Evolutionary conservation across 2,329 filamentous ascomycete species (phyloP).

Genomic region (Nannizziopsis barbatae): DNA sequence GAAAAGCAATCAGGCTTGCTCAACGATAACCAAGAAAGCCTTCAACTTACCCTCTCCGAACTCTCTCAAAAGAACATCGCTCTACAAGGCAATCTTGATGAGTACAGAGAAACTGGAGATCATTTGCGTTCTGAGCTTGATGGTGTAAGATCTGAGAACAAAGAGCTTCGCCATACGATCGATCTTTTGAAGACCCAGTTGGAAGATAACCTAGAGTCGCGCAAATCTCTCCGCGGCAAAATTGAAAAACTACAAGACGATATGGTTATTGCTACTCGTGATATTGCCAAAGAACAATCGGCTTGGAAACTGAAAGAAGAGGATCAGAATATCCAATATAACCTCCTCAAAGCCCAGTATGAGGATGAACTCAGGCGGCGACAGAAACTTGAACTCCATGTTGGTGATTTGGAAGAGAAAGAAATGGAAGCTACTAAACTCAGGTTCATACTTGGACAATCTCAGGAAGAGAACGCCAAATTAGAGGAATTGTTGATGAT

Average conservation of each 20-base stretch:
- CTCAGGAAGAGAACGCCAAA: conserved; percentile 49
- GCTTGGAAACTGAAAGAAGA: conserved; percentile 59
- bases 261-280: conserved; percentile 65
- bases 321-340: conserved; percentile 44
- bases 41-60: conserved; percentile 43
- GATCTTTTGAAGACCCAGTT: conserved; percentile 65
- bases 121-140: conserved; percentile 51
- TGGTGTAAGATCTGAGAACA: conserved; percentile 50
- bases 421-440: conserved; percentile 68
- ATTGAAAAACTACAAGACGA: conserved; percentile 79
- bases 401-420: conserved; percentile 52
- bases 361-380: conserved; percentile 59
- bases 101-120: conserved; percentile 50
- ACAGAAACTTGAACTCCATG: conserved; percentile 49
- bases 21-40: conserved; percentile 52
- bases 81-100: conserved; percentile 50
- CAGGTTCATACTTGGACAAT: conserved; percentile 64
- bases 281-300: conserved; percentile 73
- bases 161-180: conserved; percentile 62
- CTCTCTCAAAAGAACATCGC: conserved; percentile 50
- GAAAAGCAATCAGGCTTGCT: conserved; percentile 58
- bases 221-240: conserved; percentile 73
- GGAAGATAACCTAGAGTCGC: conserved; percentile 72
- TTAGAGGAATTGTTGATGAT: conserved; percentile 47
- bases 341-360: conserved; percentile 44